phyloP scores from a whole-genome alignment of 257 asterid genomes.

The Solanum bukasovii region DNA sequence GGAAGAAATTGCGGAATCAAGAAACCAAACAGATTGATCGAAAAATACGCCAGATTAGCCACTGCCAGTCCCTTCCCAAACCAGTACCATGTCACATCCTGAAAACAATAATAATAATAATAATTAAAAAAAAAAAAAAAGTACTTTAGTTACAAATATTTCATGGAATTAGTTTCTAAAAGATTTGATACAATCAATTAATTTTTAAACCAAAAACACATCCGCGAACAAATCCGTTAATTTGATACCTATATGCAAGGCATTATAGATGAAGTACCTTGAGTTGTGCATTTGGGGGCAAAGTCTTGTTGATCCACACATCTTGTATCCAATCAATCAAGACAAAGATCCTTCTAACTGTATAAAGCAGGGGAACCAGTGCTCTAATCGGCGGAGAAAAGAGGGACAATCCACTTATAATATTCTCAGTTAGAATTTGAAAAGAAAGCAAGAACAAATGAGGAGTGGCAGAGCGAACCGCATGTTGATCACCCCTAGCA shows the following conservation, averaged over 20 bases:
- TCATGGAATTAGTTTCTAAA: background rate
- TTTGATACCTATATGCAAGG: background rate
- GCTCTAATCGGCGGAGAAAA: conserved; percentile 90
- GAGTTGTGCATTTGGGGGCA: conserved; percentile 46
- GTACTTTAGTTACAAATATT: background rate
- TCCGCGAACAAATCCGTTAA: background rate
- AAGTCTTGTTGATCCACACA: conserved; percentile 68
- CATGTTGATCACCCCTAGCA: conserved; percentile 87
- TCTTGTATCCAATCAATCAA: conserved; percentile 59
- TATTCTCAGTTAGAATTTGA: conserved; percentile 77
- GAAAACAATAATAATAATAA: background rate
- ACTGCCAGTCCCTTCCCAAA: conserved; percentile 57
- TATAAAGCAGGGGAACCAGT: conserved; percentile 64
- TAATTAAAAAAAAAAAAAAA: background rate
- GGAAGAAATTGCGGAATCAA: conserved; percentile 76
- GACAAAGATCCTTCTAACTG: conserved; percentile 60
- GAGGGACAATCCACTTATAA: conserved; percentile 54
- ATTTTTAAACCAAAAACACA: background rate
- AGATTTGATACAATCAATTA: background rate
- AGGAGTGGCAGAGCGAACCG: conserved; percentile 74
- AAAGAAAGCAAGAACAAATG: conserved; percentile 68
- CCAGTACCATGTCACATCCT: conserved; percentile 79
- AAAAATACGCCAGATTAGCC: conserved; percentile 42
- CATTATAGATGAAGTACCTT: conserved; percentile 25
- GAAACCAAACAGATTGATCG: conserved; percentile 45